These are phyloP conservation scores for Wickerhamomyces rabaulensis DNA, from an alignment of 805 yeast genomes.

Conservation along the genomic window DNA sequence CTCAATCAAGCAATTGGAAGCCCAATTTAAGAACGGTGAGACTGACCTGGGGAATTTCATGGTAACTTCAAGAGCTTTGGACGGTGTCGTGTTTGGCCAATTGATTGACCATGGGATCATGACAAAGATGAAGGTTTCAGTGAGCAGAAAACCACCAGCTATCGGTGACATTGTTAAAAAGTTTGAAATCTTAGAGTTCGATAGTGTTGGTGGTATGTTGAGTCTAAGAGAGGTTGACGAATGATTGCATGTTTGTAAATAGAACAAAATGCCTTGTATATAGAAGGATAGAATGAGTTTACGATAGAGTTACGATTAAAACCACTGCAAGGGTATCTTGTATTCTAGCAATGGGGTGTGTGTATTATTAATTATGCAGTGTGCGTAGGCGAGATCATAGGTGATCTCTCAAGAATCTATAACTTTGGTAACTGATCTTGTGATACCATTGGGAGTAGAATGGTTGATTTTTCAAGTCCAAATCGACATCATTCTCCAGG, in stretches of 20 bases:
- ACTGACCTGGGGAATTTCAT: slow-evolving; percentile 26
- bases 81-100: slow-evolving; percentile 29
- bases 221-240: slow-evolving; percentile 20
- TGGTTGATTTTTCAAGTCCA: slow-evolving; percentile 28
- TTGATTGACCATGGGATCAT: slow-evolving; percentile 26
- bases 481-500: slow-evolving; percentile 28
- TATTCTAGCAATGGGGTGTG: too few species aligned
- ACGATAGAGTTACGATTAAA: not conserved
- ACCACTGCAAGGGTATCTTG: not conserved
- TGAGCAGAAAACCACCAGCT: slow-evolving; percentile 25
- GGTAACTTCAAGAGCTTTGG: slow-evolving; percentile 36
- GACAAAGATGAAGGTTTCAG: slow-evolving; percentile 26
- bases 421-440: slow-evolving; percentile 26
- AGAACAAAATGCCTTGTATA: not conserved
- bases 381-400: not conserved
- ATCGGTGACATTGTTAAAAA: slow-evolving; percentile 40
- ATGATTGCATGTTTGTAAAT: not conserved
- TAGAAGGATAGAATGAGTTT: not conserved
- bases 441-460: slow-evolving; percentile 25
- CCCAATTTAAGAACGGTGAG: slow-evolving; percentile 10
- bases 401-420: slow-evolving; percentile 18
- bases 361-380: not conserved
- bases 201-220: slow-evolving; percentile 38
- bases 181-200: slow-evolving; percentile 36
- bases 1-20: slow-evolving; percentile 26